These are phyloP conservation scores for Microsporum audouinii DNA, from an alignment of 2,329 filamentous ascomycete species.

Conservation along the genomic window DNA sequence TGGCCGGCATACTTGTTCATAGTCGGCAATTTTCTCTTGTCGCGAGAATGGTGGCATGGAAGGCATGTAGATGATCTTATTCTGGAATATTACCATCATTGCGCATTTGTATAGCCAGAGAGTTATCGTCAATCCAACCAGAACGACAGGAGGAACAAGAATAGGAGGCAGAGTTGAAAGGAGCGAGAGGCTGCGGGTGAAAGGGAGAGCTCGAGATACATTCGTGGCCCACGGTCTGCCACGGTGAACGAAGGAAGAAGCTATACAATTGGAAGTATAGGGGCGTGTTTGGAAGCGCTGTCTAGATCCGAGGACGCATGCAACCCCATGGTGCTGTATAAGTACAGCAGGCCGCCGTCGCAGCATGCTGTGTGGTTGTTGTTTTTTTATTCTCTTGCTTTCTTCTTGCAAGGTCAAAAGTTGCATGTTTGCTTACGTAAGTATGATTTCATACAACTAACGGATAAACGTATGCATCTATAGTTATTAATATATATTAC, in stretches of 20 bases:
- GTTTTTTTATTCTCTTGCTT: background rate
- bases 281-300: background rate
- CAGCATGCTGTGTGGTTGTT: background rate
- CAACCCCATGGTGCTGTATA: background rate
- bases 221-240: background rate
- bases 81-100: conserved; percentile 67
- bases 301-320: background rate
- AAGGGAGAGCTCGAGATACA: background rate
- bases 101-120: conserved; percentile 56
- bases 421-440: background rate
- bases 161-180: conserved; percentile 30
- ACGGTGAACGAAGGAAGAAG: background rate
- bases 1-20: conserved; percentile 47
- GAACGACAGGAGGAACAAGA: conserved; percentile 56
- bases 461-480: no score
- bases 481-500: no score
- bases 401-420: background rate
- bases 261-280: background rate
- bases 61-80: conserved; percentile 73
- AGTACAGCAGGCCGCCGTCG: background rate
- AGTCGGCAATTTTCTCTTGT: conserved; percentile 55
- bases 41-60: conserved; percentile 61
- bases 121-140: conserved; percentile 51
- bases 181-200: background rate
- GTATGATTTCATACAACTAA: background rate